Base-by-base conservation (phyloP, 2,329 filamentous ascomycete genomes). In the Exophiala bonariae region DNA sequence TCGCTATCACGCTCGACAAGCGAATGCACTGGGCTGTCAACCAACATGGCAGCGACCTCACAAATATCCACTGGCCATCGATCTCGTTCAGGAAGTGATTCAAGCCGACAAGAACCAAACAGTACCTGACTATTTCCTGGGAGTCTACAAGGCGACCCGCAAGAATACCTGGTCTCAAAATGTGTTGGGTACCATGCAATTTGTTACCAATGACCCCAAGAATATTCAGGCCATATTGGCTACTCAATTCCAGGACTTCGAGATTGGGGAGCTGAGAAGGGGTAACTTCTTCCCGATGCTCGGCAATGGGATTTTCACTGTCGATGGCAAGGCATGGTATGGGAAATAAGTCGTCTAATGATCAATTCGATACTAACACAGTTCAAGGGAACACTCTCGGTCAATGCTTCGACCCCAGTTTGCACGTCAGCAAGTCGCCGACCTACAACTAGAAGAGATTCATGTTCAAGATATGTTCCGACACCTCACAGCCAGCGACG, bases 201-300 rank as follows among this genome's bases (percentile, higher is more conserved):
- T 44, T 22, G 30, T 59, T 26, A 70, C 67, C 6, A 53, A 57
- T 17, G 68, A 71, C 13, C 67, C 68, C 3, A 63, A 63, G 46
- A 95, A 95, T 63, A 83, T 95, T 68, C 93, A 95, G 66, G 87
- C 90, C 16, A 75, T 96, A 17, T 73, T 96, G 10, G 87, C 89
- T 0, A 87, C 85, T 1, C 87, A 95, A 62, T 96, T 96, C 64
- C 72, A 72, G 49, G 86, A 93, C 59, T 96, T 85, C 61, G 89
- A 88, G 59, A 90, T 96, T 64, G 89, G 90, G 5, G 69, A 82
- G 52, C 68, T 88, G 54, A 72, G 95, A 16, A 87, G 86, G 18
- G 79, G 89, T 59, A 81, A 81, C 68, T 85, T 85, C 73, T 86
- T 83, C 16, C 65, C 61, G 2, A 48, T 70, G 36, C 47, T 71